Evolutionary conservation across 1,284 basidiomycete species (phyloP).

Genomic region (Leccinum solheimii): DNA sequence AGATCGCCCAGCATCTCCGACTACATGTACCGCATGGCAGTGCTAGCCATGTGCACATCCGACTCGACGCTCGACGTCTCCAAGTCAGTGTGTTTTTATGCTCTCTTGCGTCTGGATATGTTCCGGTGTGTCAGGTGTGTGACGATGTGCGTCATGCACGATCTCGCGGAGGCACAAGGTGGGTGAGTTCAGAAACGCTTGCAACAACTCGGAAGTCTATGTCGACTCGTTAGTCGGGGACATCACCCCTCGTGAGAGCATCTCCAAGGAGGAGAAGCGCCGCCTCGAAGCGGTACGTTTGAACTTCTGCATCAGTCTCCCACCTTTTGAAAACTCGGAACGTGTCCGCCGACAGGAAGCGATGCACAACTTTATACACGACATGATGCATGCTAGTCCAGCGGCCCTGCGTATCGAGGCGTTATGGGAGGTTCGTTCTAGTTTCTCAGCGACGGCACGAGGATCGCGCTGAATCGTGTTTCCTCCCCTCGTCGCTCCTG

Average conservation of each 20-base stretch:
- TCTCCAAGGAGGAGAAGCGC: constrained; percentile 80
- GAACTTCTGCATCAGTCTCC: not conserved
- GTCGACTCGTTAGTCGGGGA: constrained; percentile 72
- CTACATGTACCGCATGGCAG: constrained; percentile 97
- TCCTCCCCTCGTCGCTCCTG: not conserved
- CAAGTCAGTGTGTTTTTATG: constrained; percentile 49
- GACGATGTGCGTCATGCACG: constrained; percentile 90
- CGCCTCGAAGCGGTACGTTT: constrained; percentile 63
- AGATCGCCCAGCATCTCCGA: constrained; percentile 74
- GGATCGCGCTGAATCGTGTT: not conserved
- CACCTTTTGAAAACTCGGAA: not conserved
- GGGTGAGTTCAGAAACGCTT: not conserved
- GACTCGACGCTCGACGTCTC: constrained; percentile 73
- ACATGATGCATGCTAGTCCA: constrained; percentile 83
- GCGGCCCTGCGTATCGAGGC: constrained; percentile 77
- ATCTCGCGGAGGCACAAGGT: constrained; percentile 95
- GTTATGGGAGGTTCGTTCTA: constrained; percentile 72
- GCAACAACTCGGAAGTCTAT: constrained; percentile 2
- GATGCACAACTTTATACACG: constrained; percentile 87
- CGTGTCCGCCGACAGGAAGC: constrained; percentile 58
- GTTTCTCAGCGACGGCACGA: not conserved
- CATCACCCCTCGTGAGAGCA: constrained; percentile 88
- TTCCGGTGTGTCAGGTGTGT: constrained; percentile 62
- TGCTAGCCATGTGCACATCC: constrained; percentile 83
- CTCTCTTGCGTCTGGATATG: not conserved